Conservation (phyloP, 257 asterid genomes). For the Fraxinus excelsior region DNA sequence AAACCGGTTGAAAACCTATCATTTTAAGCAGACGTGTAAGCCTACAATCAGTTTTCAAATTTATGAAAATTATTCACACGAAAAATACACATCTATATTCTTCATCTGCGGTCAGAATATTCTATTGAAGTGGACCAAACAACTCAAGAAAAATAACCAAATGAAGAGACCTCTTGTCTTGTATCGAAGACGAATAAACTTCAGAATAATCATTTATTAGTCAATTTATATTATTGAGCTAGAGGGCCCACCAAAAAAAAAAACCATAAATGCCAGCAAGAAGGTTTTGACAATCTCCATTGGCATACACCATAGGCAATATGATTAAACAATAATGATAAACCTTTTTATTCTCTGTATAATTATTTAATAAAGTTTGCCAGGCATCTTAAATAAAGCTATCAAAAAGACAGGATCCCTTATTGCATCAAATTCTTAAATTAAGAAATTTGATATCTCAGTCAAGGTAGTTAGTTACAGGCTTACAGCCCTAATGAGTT, state of each 20-base stretch:
- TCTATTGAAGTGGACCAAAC: not conserved
- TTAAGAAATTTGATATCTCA: not conserved
- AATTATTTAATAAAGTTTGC: not conserved
- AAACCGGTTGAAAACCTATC: slow-evolving; percentile 88
- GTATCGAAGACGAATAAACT: not conserved
- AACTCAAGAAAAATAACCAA: not conserved
- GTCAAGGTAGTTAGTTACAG: not conserved
- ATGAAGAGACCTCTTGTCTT: not conserved
- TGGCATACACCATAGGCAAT: not conserved
- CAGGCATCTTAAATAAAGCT: not conserved
- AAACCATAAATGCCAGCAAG: not conserved
- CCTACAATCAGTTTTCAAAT: not conserved
- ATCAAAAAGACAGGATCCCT: not conserved
- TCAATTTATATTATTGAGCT: not conserved
- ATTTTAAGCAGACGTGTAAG: slow-evolving; percentile 3
- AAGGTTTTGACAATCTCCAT: not conserved
- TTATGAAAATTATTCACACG: not conserved
- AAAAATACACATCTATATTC: not conserved
- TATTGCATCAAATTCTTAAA: not conserved
- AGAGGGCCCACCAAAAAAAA: not conserved
- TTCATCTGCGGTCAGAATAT: not conserved
- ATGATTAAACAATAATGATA: not conserved
- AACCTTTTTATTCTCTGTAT: not conserved
- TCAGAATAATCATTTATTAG: not conserved
- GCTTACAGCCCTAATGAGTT: not conserved